Evolutionary conservation across 1,139 yeast genomes (phyloP), one percentile per base, ranked within the genome.

Genomic region (Candida tunisiensis): DNA sequence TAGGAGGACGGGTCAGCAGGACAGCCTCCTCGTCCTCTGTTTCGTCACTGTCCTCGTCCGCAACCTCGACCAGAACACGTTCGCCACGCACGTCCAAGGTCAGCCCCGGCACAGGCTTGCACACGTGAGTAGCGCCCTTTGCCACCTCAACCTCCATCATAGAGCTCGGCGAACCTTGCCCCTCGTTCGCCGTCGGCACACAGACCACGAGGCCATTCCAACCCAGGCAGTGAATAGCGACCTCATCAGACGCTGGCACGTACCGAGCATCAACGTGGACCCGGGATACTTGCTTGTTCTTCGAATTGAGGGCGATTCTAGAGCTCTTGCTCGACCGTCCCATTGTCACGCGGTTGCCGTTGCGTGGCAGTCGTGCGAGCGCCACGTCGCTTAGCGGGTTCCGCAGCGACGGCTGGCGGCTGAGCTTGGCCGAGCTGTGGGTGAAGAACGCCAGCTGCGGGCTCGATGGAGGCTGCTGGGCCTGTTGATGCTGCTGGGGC

Each of bases 271-370:
- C 40, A 27, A 74, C 62, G 49, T 80, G 93, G 13, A 63, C 59
- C 31, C 93, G 64, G 6, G 91, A 77, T 19, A 80, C 67, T 25
- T 62, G 61, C 43, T 69, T 70, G 45, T 75, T 64, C 25, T 55
- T 53, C 25, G 71, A 54, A 26, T 65, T 53, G 31, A 74, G 55
- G 30, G 65, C 65, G 40, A 67, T 67, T 32, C 69, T 74, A 36
- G 77, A 63, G 13, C 71, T 53, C 44, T 63, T 60, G 11, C 80
- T 68, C 4, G 82, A 72, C 35, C 91, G 60, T 6, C 91, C 91
- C 32, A 78, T 50, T 7, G 52, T 49, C 16, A 60, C 44, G 5
- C 38, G 30, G 13, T 19, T 21, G 10, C 61, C 62, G 5, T 37
- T 34, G 5, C 37, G 36, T 4, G 57, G 53, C 6, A 55, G 37